These are phyloP conservation scores for Aspergillus piperis DNA, from an alignment of 2,329 filamentous ascomycete species.

Conservation along the genomic window DNA sequence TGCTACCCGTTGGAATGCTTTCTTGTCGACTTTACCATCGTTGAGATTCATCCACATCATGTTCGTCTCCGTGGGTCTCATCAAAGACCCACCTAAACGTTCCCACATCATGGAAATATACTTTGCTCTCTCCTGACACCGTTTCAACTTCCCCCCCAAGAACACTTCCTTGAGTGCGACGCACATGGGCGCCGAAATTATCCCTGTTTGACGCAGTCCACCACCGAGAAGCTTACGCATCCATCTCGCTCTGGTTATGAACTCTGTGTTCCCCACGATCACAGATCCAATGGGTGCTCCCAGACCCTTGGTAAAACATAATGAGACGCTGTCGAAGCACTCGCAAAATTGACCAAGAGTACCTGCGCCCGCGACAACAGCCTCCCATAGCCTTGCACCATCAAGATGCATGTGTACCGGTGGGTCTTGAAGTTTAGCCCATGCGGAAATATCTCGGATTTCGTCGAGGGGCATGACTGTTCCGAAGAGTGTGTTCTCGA, in stretches of 20 bases:
- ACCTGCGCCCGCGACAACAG: conserved; percentile 65
- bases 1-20: not conserved
- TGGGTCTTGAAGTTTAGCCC: conserved; percentile 51
- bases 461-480: conserved; percentile 72
- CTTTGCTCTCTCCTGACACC: conserved; percentile 60
- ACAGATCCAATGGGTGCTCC: conserved; percentile 74
- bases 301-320: conserved; percentile 76
- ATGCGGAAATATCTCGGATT: conserved; percentile 64
- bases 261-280: conserved; percentile 56
- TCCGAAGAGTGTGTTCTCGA: conserved; percentile 79
- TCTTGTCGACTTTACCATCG: not conserved
- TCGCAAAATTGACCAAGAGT: conserved; percentile 63
- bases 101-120: conserved; percentile 63
- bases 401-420: conserved; percentile 69
- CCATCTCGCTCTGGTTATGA: conserved; percentile 65
- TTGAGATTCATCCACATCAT: conserved; percentile 7
- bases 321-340: conserved; percentile 67
- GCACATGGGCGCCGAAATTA: conserved; percentile 68
- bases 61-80: conserved; percentile 20
- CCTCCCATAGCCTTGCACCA: conserved; percentile 76
- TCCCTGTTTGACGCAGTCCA: conserved; percentile 69
- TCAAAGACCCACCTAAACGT: conserved; percentile 62
- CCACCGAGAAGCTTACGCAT: conserved; percentile 75
- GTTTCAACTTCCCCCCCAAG: conserved; percentile 58
- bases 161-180: conserved; percentile 75